Base-by-base conservation (phyloP, 208 protist species). In the Tritrichomonas musculus region DNA sequence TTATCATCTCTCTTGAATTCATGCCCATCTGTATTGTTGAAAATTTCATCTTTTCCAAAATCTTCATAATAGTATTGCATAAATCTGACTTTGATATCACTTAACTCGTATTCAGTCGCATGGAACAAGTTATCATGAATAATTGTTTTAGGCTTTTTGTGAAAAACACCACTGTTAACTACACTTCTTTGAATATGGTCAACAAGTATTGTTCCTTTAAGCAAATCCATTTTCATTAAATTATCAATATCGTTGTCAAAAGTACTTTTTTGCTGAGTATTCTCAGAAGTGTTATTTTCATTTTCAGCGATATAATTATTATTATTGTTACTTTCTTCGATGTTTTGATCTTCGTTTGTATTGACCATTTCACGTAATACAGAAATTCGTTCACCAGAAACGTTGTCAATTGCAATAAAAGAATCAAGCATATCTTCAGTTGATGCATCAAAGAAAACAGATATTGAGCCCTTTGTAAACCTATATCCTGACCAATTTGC, bases 31-130 rank as follows among this genome's bases (percentile, higher is more conserved):
- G n/a, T n/a, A n/a, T n/a, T n/a, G n/a, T n/a, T n/a, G n/a, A n/a
- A n/a, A n/a, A n/a, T n/a, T n/a, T n/a, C n/a, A 33, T 69, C 64
- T 88, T 88, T 88, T 49, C 77, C 77, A 39, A 88, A 88, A 55
- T 88, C 47, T 39, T 88, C 77, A 22, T 14, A 47, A 22, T 39
- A 57, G 57, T 57, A 88, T 39, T 88, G 47, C 4, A 39, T 53
- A 17, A 88, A 88, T 1, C 13, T 88, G 0, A 88, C 47, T 39
- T 88, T 88, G 0, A 47, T 36, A 57, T 88, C 57, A 39, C 47
- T 57, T 11, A 88, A 39, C 27, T 88, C 77, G 47, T 33, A 88
- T 57, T 33, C 27, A 9, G 77, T 88, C 5, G 47, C 77, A 17
- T 53, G 25, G 13, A 20, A 88, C 30, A 33, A 30, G 30, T 88